Conservation (phyloP, 116 monocot species). For the Zostera marina region DNA sequence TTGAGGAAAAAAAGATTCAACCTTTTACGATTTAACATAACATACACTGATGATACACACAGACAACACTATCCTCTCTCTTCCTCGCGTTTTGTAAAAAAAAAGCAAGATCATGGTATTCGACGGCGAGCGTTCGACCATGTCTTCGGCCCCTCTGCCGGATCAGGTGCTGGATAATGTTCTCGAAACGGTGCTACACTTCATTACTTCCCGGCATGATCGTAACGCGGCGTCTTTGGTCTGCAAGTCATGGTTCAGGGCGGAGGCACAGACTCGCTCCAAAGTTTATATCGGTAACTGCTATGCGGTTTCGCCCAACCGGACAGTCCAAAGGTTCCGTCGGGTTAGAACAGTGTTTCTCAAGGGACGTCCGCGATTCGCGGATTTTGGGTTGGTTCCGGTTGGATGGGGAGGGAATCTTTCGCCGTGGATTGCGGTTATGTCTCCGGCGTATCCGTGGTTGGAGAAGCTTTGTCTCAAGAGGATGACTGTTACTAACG, state of each 20-base stretch:
- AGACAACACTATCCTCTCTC: too few species aligned
- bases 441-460: conserved; percentile 25
- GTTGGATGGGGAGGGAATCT: conserved; percentile 55
- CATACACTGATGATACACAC: too few species aligned
- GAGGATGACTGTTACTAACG: conserved; percentile 53
- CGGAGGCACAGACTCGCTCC: conserved; percentile 51
- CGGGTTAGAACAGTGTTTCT: conserved; percentile 23
- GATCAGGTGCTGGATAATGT: conserved; percentile 65
- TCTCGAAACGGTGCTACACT: conserved; percentile 58
- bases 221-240: conserved; percentile 60
- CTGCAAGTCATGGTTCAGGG: conserved; percentile 50
- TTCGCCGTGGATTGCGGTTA: conserved; percentile 35
- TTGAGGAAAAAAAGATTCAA: too few species aligned
- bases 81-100: too few species aligned
- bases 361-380: conserved; percentile 80
- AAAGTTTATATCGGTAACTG: conserved; percentile 81
- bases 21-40: too few species aligned
- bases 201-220: conserved; percentile 43
- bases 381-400: conserved; percentile 68
- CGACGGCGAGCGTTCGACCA: neutral
- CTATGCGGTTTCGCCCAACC: conserved; percentile 55
- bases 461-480: conserved; percentile 63
- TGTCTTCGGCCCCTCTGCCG: conserved; percentile 16
- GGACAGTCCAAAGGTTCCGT: conserved; percentile 32
- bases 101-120: too few species aligned